These are phyloP conservation scores for Microascus cirrosus DNA, from an alignment of 2,329 filamentous ascomycete species.

Conservation along the genomic window DNA sequence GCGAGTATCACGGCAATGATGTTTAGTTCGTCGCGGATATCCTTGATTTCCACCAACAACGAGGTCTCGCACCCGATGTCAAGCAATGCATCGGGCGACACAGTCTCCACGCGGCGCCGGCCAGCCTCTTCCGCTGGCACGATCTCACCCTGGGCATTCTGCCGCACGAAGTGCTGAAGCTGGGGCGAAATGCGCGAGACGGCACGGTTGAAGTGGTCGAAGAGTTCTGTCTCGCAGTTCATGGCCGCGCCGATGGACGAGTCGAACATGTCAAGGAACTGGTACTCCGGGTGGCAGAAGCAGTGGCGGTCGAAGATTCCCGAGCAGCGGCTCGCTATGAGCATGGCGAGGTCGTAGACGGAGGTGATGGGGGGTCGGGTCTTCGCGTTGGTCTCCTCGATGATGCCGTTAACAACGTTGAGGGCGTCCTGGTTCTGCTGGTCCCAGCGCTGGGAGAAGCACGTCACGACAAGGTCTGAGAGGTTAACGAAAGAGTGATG, in stretches of 20 bases:
- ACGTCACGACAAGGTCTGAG: conserved; percentile 20
- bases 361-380: conserved; percentile 9
- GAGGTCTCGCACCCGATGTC: conserved; percentile 30
- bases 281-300: conserved; percentile 20
- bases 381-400: conserved; percentile 4
- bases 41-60: conserved; percentile 30
- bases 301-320: conserved; percentile 24
- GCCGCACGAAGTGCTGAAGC: neutral
- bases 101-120: neutral
- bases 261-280: conserved; percentile 28
- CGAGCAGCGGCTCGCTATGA: conserved; percentile 18
- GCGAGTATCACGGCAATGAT: conserved; percentile 29
- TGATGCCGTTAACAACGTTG: conserved; percentile 5
- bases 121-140: neutral
- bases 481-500: neutral
- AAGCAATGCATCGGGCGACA: conserved; percentile 13
- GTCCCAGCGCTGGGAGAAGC: conserved; percentile 30
- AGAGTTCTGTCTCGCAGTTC: conserved; percentile 3
- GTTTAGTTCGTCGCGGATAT: conserved; percentile 34
- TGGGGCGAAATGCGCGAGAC: neutral
- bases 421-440: conserved; percentile 22
- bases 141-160: neutral
- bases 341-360: conserved; percentile 18
- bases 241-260: conserved; percentile 21
- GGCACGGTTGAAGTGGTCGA: conserved; percentile 3